A percentile compares a stretch with the other conserved stretches of the same genome.
phyloP scores from a whole-genome alignment of 495 filamentous ascomycete genomes.

The Hypoxylon fuscum region DNA sequence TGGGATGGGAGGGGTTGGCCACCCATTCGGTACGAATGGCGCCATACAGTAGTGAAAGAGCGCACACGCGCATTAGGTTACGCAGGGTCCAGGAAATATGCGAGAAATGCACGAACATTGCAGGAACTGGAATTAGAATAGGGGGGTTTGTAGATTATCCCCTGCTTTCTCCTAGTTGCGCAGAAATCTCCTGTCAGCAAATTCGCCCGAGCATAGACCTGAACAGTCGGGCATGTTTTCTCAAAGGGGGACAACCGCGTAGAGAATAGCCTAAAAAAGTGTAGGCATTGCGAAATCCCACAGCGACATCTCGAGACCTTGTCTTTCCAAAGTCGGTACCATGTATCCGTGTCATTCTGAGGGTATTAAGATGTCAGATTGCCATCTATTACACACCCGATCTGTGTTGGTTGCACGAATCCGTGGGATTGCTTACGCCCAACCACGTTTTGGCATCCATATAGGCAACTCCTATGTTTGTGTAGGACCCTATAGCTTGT shows the following conservation, averaged over 20 bases:
- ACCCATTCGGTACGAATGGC: slow-evolving; percentile 14
- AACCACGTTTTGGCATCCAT: slow-evolving; percentile 14
- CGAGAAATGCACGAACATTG: slow-evolving; percentile 17
- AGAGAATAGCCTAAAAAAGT: slow-evolving; percentile 37
- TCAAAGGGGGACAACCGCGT: slow-evolving; percentile 13
- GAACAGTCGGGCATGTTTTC: slow-evolving; percentile 10
- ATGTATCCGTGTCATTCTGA: slow-evolving; percentile 21
- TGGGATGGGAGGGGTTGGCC: slow-evolving; percentile 4
- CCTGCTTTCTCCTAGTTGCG: slow-evolving; percentile 1
- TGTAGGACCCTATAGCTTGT: not conserved
- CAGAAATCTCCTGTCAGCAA: slow-evolving; percentile 7
- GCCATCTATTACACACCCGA: slow-evolving; percentile 6
- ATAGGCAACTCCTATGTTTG: slow-evolving; percentile 5
- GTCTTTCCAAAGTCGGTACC: slow-evolving; percentile 13
- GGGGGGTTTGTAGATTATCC: slow-evolving; percentile 9
- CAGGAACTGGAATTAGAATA: slow-evolving; percentile 15
- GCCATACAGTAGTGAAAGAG: slow-evolving; percentile 11
- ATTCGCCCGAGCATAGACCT: slow-evolving; percentile 5
- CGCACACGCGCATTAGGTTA: slow-evolving; percentile 17
- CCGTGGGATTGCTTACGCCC: slow-evolving; percentile 15
- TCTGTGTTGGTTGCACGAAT: slow-evolving; percentile 16
- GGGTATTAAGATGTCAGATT: slow-evolving; percentile 11
- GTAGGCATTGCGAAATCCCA: slow-evolving; percentile 3
- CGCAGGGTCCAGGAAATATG: slow-evolving; percentile 15
- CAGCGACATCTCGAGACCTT: not conserved